Evolutionary conservation across 1,139 yeast genomes (phyloP), one percentile per base, ranked within the genome.

Genomic region (Yamadazyma membranifaciens): DNA sequence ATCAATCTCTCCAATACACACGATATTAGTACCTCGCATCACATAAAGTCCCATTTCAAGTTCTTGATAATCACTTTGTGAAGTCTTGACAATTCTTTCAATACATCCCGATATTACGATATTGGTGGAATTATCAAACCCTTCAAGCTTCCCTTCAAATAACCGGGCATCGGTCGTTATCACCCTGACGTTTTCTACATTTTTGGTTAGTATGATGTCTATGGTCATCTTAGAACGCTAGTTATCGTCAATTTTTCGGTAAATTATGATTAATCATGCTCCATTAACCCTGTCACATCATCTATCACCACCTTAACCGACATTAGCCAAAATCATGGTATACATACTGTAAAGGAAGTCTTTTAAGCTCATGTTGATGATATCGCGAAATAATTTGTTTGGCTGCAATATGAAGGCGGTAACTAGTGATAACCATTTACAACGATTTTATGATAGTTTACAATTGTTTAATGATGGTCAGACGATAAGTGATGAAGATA

Each of bases 151-250:
- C 1, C 96, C 98, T 57, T 78, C 73, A 42, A 82, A 78, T 45
- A 80, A 66, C 41, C 89, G 68, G 14, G 95, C 97, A 56, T 87
- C 96, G 2, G 94, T 78, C n/a, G 95, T 84, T 40, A 91, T 72
- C 10, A 89, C 77, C 42, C 85, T 75, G 10, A 89, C 91, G 49
- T 69, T 69, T 48, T 76, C 81, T 74, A 12, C 16, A 17, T n/a
- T 10, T 10, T 6, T 27, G 15, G 72, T 65, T 64, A 67, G 70
- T 63, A 59, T 32, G 7, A 20, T 7, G n/a, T 20, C 24, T 20
- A 20, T 20, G n/a, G n/a, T n/a, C n/a, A n/a, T n/a, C n/a, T n/a
- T n/a, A n/a, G n/a, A n/a, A n/a, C 13, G 11, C 14, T 26, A 25
- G 13, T 20, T 15, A 9, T 24, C 16, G 29, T 9, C 15, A 15